Evolutionary conservation across 208 protist genomes (phyloP).

Genomic region (Leptomonas pyrrhocoris): DNA sequence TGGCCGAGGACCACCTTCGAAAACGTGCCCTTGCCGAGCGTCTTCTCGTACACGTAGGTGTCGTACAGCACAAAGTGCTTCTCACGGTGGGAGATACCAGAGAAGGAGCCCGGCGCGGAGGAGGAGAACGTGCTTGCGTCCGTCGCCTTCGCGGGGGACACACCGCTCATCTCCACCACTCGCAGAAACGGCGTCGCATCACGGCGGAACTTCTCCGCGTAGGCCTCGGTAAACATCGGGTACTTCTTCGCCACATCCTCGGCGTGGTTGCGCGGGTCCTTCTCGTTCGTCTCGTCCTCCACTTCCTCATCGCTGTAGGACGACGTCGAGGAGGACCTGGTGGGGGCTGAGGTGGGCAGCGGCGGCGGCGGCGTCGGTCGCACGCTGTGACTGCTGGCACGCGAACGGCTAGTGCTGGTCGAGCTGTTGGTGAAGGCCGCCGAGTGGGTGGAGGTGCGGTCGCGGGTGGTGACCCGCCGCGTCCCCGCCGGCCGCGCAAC

Average conservation of each 20-base stretch:
- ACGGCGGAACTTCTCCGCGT: conserved; percentile 46
- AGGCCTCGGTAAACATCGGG: conserved; percentile 61
- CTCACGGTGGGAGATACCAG: conserved; percentile 1
- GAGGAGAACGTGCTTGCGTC: conserved; percentile 14
- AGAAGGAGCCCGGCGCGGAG: neutral
- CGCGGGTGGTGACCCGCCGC: neutral
- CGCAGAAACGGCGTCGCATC: conserved; percentile 59
- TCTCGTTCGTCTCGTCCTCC: conserved; percentile 35
- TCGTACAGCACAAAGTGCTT: conserved; percentile 66
- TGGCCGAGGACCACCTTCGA: conserved; percentile 75
- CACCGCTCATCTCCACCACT: conserved; percentile 24
- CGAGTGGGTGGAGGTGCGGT: conserved; percentile 20
- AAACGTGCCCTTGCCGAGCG: conserved; percentile 82
- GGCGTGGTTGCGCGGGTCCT: conserved; percentile 35
- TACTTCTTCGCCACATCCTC: conserved; percentile 59
- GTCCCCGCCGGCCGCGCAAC: neutral
- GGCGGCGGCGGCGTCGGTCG: conserved; percentile 18
- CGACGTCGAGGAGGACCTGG: conserved; percentile 22
- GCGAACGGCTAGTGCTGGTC: conserved; percentile 23
- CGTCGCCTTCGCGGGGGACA: neutral
- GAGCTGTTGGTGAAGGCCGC: conserved; percentile 27
- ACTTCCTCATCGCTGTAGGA: conserved; percentile 29
- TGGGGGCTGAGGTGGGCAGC: conserved; percentile 16
- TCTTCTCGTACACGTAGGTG: conserved; percentile 58
- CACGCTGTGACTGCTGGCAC: conserved; percentile 38